These are phyloP conservation scores for Cryphonectria naterciae DNA, from an alignment of 2,329 filamentous ascomycete species.

Conservation along the genomic window DNA sequence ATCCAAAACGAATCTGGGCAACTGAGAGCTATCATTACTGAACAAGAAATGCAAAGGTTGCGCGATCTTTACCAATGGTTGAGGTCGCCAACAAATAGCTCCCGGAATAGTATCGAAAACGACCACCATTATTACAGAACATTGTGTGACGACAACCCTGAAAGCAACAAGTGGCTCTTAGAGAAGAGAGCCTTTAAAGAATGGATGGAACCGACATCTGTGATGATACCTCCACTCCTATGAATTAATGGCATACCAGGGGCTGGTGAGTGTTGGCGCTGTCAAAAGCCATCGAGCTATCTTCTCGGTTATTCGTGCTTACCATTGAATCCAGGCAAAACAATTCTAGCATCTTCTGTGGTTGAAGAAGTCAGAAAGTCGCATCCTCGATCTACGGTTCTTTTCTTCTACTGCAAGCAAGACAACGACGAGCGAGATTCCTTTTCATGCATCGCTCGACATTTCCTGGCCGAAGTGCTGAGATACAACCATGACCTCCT, in stretches of 20 bases:
- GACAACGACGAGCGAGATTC: conserved; percentile 37
- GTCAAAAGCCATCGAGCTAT: no score
- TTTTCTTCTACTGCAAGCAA: conserved; percentile 47
- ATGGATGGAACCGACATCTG: conserved; percentile 34
- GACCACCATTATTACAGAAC: conserved; percentile 13
- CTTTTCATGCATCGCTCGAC: conserved; percentile 39
- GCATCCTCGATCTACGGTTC: conserved; percentile 29
- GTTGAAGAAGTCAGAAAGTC: conserved; percentile 38
- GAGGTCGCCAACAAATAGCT: conserved; percentile 2
- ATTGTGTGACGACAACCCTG: conserved; percentile 29
- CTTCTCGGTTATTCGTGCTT: neutral
- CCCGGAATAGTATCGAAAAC: conserved; percentile 2
- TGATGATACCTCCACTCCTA: conserved; percentile 34
- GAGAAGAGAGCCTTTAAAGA: conserved; percentile 31
- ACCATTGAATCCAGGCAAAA: conserved; percentile 8
- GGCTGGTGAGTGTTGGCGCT: conserved; percentile 37
- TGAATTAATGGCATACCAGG: conserved; percentile 47
- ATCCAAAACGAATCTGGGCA: conserved; percentile 30
- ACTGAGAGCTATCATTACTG: neutral
- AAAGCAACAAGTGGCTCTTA: conserved; percentile 39
- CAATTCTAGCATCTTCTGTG: conserved; percentile 43
- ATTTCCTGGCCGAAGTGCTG: conserved; percentile 41
- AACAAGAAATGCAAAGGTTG: conserved; percentile 5
- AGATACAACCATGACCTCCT: conserved; percentile 36
- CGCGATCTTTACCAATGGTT: conserved; percentile 31